These are phyloP conservation scores for Chrysochromulina tobinii DNA, from an alignment of 78 protist genomes.

Conservation along the genomic window DNA sequence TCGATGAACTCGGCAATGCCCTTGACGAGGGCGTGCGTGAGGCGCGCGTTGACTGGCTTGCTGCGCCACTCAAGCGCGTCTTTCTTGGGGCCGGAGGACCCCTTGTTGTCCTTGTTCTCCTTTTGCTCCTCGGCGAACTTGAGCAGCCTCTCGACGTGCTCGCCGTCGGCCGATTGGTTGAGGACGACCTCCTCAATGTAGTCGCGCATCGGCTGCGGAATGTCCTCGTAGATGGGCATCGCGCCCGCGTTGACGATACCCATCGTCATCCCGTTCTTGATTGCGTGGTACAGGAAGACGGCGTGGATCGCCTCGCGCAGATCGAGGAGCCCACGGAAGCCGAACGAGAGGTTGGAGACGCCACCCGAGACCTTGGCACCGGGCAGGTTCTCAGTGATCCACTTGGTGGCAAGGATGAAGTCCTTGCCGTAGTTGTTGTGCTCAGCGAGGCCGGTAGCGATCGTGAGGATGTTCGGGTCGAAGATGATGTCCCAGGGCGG, in stretches of 20 bases:
- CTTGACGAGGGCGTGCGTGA: constrained; percentile 87
- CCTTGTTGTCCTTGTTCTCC: constrained; percentile 43
- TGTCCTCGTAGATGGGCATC: constrained; percentile 90
- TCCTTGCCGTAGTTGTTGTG: constrained; percentile 95
- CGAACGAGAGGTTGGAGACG: constrained; percentile 97
- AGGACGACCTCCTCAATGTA: constrained; percentile 66
- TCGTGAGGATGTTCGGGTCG: constrained; percentile 97
- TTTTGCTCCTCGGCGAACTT: constrained; percentile 29
- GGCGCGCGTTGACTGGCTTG: constrained; percentile 74
- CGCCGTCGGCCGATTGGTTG: constrained; percentile 50
- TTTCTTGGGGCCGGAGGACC: constrained; percentile 4
- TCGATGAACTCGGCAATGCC: constrained; percentile 88
- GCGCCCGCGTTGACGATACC: constrained; percentile 98
- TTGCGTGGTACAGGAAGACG: constrained; percentile 84
- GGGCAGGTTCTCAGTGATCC: constrained; percentile 80
- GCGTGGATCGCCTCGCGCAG: constrained; percentile 96
- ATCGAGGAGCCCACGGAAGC: constrained; percentile 93
- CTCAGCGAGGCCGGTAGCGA: constrained; percentile 96
- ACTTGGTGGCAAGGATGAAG: constrained; percentile 83
- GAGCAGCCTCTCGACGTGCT: constrained; percentile 29
- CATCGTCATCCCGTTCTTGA: constrained; percentile 91
- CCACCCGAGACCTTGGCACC: constrained; percentile 87
- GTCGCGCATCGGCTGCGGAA: constrained; percentile 43
- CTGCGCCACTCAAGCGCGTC: constrained; percentile 86
- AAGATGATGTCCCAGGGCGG: constrained; percentile 95